phyloP scores from a whole-genome alignment of 202 grass and related monocot genomes.

The Schoenoplectus triqueter region DNA sequence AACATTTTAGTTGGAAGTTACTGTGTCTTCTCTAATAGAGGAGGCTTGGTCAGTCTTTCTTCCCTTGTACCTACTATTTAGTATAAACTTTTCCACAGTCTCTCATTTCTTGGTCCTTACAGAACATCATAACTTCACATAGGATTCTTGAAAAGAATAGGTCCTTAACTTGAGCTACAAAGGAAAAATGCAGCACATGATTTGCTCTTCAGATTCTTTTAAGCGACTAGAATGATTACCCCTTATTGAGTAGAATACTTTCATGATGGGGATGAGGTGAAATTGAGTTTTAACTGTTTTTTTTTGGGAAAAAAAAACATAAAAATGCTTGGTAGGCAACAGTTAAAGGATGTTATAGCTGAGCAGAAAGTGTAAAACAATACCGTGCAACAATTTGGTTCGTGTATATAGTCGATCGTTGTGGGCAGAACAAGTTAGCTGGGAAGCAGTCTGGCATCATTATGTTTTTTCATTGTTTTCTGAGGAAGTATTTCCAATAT shows the following conservation, averaged over 20 bases:
- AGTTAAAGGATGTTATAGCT: neutral
- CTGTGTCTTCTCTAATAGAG: slow-evolving; percentile 80
- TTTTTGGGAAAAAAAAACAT: neutral
- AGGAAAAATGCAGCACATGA: neutral
- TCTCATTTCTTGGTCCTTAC: slow-evolving; percentile 17
- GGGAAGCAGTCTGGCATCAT: neutral
- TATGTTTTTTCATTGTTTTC: neutral
- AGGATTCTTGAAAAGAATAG: neutral
- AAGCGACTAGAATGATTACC: no score
- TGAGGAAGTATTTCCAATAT: neutral
- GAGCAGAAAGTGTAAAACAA: neutral
- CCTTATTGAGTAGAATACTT: slow-evolving; percentile 1
- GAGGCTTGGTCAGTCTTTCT: slow-evolving; percentile 66
- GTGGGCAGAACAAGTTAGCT: neutral
- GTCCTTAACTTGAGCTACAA: neutral
- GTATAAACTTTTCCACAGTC: neutral
- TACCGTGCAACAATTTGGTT: neutral
- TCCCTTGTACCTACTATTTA: neutral
- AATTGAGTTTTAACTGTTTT: neutral
- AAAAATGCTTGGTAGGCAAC: neutral
- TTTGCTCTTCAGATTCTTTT: neutral
- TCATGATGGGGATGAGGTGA: no score
- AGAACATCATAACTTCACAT: neutral
- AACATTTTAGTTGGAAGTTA: slow-evolving; percentile 76
- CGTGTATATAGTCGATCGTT: neutral